A percentile compares a stretch with the other conserved stretches of the same genome.
Evolutionary conservation across 2,329 filamentous ascomycete species (phyloP).

Genomic region (Colletotrichum sp.): DNA sequence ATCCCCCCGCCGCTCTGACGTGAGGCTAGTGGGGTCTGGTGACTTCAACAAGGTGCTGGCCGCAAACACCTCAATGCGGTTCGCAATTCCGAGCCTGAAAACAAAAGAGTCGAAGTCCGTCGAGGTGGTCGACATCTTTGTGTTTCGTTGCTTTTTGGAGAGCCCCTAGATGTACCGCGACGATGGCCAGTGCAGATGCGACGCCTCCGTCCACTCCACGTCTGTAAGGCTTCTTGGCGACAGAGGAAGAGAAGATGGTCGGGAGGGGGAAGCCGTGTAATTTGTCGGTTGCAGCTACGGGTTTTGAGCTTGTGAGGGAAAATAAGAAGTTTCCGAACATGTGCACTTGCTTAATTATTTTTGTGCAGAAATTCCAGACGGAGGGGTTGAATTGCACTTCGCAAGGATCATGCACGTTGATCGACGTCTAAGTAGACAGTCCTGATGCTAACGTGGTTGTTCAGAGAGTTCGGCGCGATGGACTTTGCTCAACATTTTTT

Average conservation of each 20-base stretch:
- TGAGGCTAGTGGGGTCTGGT: background rate
- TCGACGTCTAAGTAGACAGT: background rate
- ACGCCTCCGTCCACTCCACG: background rate
- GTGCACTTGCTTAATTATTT: background rate
- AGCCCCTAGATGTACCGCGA: background rate
- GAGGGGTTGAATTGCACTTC: background rate
- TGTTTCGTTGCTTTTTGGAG: background rate
- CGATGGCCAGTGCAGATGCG: background rate
- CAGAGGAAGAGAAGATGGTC: background rate
- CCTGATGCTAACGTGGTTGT: background rate
- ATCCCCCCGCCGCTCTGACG: background rate
- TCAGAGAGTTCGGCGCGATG: background rate
- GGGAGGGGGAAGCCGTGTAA: background rate
- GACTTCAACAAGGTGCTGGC: background rate
- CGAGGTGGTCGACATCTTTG: background rate
- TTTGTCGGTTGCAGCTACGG: background rate
- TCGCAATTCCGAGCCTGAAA: background rate
- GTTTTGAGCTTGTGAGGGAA: background rate
- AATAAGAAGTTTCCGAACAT: background rate
- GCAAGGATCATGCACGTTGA: background rate
- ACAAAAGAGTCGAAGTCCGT: background rate
- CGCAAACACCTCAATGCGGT: background rate
- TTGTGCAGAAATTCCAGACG: background rate
- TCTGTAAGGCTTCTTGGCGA: background rate
- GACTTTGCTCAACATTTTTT: background rate